Evolutionary conservation across 1,284 basidiomycete species (phyloP).

Genomic region (Trametes pubescens): DNA sequence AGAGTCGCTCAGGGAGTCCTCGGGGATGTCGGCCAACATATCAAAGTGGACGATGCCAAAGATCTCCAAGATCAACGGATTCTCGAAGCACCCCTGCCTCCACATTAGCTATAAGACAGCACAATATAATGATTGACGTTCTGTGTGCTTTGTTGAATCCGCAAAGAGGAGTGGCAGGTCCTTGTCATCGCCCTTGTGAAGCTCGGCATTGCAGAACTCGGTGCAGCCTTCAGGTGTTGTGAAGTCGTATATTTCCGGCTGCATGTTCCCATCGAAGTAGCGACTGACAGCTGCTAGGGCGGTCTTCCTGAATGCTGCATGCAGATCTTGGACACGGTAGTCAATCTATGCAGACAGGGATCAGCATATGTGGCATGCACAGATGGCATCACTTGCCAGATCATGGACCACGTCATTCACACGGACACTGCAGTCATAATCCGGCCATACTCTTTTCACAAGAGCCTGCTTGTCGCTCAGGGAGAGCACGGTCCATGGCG

Average conservation of each 20-base stretch:
- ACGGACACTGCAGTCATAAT: background rate
- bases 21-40: background rate
- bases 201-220: background rate
- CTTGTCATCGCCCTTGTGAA: background rate
- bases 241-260: background rate
- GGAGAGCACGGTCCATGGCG: background rate
- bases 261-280: background rate
- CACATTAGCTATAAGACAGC: background rate
- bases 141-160: background rate
- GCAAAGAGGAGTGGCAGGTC: background rate
- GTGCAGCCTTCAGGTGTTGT: background rate
- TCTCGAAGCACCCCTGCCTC: background rate
- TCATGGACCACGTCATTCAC: background rate
- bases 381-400: background rate
- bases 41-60: background rate
- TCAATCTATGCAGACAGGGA: background rate
- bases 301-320: background rate
- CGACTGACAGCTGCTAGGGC: background rate
- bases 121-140: background rate
- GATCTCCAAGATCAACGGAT: background rate
- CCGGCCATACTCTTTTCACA: background rate
- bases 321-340: background rate
- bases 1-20: background rate
- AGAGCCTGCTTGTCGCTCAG: background rate
- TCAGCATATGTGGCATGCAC: background rate